phyloP scores from a whole-genome alignment of 371 early-diverging fungal species.

The Blakeslea trispora region DNA sequence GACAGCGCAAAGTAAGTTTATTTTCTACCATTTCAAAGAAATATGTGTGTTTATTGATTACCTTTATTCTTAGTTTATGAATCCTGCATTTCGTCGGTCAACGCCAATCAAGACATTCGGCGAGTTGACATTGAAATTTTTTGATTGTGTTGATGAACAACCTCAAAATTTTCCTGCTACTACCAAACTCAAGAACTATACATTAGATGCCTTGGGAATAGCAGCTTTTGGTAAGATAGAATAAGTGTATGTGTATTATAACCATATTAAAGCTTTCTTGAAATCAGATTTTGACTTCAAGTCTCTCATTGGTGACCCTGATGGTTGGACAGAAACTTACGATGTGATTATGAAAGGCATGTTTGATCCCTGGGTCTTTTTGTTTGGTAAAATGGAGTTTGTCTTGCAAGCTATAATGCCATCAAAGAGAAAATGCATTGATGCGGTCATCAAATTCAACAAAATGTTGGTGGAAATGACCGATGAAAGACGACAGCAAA shows the following conservation, averaged over 20 bases:
- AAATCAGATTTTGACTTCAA: slow-evolving; percentile 36
- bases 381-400: slow-evolving; percentile 16
- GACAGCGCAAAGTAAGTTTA: slow-evolving; percentile 1
- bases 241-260: no score
- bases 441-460: slow-evolving; percentile 7
- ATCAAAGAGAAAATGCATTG: slow-evolving; percentile 3
- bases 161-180: slow-evolving; percentile 14
- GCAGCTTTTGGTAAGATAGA: slow-evolving; percentile 36
- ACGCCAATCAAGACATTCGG: slow-evolving; percentile 39
- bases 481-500: slow-evolving; percentile 28
- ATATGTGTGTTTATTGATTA: not conserved
- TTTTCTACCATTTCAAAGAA: no score
- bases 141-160: slow-evolving; percentile 17
- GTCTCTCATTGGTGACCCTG: slow-evolving; percentile 29
- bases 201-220: slow-evolving; percentile 37
- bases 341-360: slow-evolving; percentile 15
- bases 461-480: slow-evolving; percentile 22
- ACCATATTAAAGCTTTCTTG: no score
- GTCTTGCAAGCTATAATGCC: slow-evolving; percentile 9
- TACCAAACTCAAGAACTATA: slow-evolving; percentile 21
- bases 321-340: slow-evolving; percentile 34
- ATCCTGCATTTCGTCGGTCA: slow-evolving; percentile 36
- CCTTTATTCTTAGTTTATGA: slow-evolving; percentile 26
- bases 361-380: slow-evolving; percentile 16
- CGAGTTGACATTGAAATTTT: slow-evolving; percentile 18